phyloP scores from a whole-genome alignment of 75 land plant genomes.

The Azolla pinnata region DNA sequence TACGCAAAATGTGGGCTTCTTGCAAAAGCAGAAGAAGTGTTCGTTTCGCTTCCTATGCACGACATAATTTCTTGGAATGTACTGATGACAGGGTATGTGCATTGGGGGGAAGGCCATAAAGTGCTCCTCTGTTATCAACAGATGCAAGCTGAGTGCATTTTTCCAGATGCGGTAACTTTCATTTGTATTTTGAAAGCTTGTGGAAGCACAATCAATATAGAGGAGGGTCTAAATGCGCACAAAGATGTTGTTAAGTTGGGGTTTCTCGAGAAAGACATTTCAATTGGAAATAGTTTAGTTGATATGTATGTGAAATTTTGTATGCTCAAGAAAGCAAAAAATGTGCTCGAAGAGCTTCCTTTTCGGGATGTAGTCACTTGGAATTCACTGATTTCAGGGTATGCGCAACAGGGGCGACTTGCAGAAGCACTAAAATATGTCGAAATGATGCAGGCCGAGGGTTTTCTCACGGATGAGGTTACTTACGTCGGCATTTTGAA shows the following conservation, averaged over 20 bases:
- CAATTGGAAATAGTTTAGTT: conserved; percentile 27
- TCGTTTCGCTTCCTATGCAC: conserved; percentile 30
- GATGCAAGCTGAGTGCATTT: conserved; percentile 24
- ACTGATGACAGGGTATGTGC: conserved; percentile 53
- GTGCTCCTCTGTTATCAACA: conserved; percentile 31
- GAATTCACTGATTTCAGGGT: conserved; percentile 61
- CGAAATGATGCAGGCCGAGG: conserved; percentile 36
- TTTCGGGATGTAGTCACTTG: conserved; percentile 46
- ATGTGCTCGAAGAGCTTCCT: conserved; percentile 39
- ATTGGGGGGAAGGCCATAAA: conserved; percentile 23
- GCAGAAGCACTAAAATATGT: conserved; percentile 41
- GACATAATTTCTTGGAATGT: conserved; percentile 49
- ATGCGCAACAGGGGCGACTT: conserved; percentile 43
- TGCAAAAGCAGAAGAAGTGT: conserved; percentile 21
- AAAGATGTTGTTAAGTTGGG: conserved; percentile 29
- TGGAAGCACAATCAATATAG: conserved; percentile 21
- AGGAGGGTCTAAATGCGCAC: conserved; percentile 42
- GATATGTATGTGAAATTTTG: conserved; percentile 55
- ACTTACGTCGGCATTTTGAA: conserved; percentile 42
- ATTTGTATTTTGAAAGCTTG: conserved; percentile 45
- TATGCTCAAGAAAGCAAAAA: conserved; percentile 22
- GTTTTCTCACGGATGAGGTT: conserved; percentile 37
- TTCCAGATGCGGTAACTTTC: conserved; percentile 40
- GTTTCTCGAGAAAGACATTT: conserved; percentile 27
- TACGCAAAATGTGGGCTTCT: conserved; percentile 19